Conservation (phyloP, 495 filamentous ascomycete genomes). For the Aspergillus kassunensis region DNA sequence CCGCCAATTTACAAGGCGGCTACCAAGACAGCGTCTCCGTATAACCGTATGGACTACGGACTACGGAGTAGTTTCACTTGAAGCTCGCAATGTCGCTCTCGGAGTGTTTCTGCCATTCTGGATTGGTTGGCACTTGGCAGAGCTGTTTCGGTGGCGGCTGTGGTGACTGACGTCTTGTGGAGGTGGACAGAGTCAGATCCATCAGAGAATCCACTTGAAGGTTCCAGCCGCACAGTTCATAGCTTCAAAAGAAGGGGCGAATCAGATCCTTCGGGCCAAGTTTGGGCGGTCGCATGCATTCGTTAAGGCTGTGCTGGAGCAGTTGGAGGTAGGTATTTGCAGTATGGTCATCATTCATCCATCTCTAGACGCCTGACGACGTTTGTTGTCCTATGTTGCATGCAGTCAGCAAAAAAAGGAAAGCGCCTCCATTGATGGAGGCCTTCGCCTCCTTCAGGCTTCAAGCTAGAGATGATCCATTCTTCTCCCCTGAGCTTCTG, state of each 20-base stretch:
- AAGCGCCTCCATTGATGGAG: too few relatives aligned
- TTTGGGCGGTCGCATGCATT: slow-evolving; percentile 1
- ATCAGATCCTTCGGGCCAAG: slow-evolving; percentile 2
- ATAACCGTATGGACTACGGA: too few relatives aligned
- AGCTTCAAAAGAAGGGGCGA: background rate
- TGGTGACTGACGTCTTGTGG: background rate
- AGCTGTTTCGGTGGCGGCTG: background rate
- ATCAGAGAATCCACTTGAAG: background rate
- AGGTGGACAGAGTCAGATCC: background rate
- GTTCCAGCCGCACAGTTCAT: slow-evolving; percentile 7
- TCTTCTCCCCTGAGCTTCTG: slow-evolving; percentile 24
- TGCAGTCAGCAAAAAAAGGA: too few relatives aligned
- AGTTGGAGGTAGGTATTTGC: background rate
- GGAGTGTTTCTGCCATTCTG: too few relatives aligned
- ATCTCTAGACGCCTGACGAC: background rate
- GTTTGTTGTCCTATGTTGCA: background rate
- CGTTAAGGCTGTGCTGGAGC: slow-evolving; percentile 1
- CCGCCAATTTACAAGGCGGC: background rate
- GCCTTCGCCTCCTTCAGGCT: background rate
- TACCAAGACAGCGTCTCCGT: background rate
- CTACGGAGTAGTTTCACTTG: too few relatives aligned
- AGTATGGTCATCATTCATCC: background rate
- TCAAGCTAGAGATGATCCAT: background rate
- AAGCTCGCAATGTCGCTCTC: too few relatives aligned
- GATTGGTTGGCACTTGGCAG: background rate